Conservation (phyloP, 23 red algal genomes). For the Pyropia yezoensis region DNA sequence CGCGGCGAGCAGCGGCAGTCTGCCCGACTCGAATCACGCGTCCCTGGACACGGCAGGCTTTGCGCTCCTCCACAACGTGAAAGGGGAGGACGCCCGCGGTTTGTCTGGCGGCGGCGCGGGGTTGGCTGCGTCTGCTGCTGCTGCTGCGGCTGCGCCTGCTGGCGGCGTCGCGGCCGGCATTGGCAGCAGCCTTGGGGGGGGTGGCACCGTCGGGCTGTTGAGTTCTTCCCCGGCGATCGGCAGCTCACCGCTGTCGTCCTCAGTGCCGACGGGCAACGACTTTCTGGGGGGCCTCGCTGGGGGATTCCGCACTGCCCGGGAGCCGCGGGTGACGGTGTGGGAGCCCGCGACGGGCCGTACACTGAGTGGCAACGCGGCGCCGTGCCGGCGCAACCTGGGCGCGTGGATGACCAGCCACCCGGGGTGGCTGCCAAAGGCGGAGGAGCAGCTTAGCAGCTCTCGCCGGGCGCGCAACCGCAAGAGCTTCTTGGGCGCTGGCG, state of each 20-base stretch:
- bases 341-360: conserved; percentile 84
- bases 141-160: not conserved
- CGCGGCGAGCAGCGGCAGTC: not conserved
- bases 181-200: not conserved
- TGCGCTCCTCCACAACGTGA: not conserved
- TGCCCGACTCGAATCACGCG: not conserved
- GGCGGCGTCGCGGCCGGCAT: not conserved
- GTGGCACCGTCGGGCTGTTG: not conserved
- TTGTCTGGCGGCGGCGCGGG: no score
- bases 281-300: conserved; percentile 13
- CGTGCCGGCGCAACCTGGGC: conserved; percentile 76
- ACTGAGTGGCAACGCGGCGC: conserved; percentile 93
- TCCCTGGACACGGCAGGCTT: not conserved
- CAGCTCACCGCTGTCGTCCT: not conserved
- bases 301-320: conserved; percentile 60
- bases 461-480: conserved; percentile 43
- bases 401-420: conserved; percentile 84
- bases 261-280: not conserved
- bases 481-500: not conserved
- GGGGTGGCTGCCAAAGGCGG: conserved; percentile 85
- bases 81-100: no score
- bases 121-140: not conserved
- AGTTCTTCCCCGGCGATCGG: not conserved
- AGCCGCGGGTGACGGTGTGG: conserved; percentile 95
- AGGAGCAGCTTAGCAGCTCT: conserved; percentile 71